phyloP scores from a whole-genome alignment of 2,329 filamentous ascomycete species.

The Paraphaeosphaeria minitans region DNA sequence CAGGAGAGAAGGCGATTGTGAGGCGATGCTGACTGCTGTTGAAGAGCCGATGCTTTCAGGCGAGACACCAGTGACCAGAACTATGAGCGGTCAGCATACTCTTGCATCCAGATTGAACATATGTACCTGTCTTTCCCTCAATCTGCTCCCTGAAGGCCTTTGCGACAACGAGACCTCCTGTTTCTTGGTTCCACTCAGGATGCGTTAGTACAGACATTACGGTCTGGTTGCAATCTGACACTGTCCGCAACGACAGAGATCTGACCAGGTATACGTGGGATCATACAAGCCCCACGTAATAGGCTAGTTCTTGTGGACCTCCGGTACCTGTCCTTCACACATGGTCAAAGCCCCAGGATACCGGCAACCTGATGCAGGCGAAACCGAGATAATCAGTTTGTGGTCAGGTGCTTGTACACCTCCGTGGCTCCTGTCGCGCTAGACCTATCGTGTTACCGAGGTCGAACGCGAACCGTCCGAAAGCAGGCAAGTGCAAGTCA shows the following conservation, averaged over 20 bases:
- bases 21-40: slow-evolving; percentile 34
- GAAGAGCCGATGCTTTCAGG: slow-evolving; percentile 39
- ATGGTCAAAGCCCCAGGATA: not conserved
- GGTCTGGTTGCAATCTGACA: no score
- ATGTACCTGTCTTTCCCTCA: slow-evolving; percentile 32
- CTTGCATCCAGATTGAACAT: not conserved
- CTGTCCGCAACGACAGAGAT: not conserved
- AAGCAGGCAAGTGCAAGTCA: slow-evolving; percentile 12
- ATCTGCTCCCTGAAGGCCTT: slow-evolving; percentile 36
- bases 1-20: slow-evolving; percentile 32
- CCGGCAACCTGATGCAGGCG: not conserved
- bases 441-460: not conserved
- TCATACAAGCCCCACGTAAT: not conserved
- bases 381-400: not conserved
- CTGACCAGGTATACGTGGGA: not conserved
- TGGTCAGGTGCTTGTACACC: not conserved
- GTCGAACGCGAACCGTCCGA: not conserved
- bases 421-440: not conserved
- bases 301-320: not conserved
- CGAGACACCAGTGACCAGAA: slow-evolving; percentile 47
- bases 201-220: slow-evolving; percentile 39
- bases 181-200: slow-evolving; percentile 39
- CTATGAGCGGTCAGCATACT: slow-evolving; percentile 20
- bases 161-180: slow-evolving; percentile 38
- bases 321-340: not conserved